phyloP scores from a whole-genome alignment of 768 basidiomycete species.

The Lactarius akahatsu region DNA sequence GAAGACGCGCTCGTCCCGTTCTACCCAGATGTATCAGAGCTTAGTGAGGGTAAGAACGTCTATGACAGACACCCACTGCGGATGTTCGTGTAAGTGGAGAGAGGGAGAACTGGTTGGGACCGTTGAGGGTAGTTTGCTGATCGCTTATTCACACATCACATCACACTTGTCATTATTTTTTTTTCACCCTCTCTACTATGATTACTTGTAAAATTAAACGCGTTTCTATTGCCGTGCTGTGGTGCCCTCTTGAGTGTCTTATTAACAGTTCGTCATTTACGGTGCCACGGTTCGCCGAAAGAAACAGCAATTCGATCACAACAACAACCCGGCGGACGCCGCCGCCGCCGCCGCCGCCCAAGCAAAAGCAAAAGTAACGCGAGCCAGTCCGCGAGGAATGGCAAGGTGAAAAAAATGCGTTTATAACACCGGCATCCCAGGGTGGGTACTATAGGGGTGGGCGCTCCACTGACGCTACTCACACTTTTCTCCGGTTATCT shows the following conservation, averaged over 20 bases:
- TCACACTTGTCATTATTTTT: neutral
- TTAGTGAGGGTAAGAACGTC: constrained; percentile 85
- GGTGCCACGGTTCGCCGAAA: too few relatives aligned
- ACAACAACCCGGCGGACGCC: too few relatives aligned
- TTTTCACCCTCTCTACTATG: neutral
- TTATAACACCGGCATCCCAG: too few relatives aligned
- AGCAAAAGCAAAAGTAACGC: too few relatives aligned
- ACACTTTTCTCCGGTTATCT: too few relatives aligned
- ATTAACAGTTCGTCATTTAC: neutral
- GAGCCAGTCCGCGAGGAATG: too few relatives aligned
- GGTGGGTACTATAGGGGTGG: too few relatives aligned
- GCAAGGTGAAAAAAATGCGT: too few relatives aligned
- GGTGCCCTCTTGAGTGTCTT: neutral
- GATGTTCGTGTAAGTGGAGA: constrained; percentile 61
- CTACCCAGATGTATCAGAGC: constrained; percentile 87
- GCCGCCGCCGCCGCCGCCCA: too few relatives aligned
- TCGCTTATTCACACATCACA: neutral
- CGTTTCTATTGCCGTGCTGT: neutral
- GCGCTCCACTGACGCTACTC: too few relatives aligned
- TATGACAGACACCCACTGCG: constrained; percentile 85
- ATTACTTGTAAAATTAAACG: constrained; percentile 14
- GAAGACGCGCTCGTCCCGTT: constrained; percentile 91
- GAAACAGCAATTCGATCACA: too few relatives aligned
- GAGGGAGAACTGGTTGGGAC: too few relatives aligned
- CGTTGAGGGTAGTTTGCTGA: neutral